These are phyloP conservation scores for Aspergillus heteromorphus DNA, from an alignment of 495 filamentous ascomycete genomes.

Conservation along the genomic window DNA sequence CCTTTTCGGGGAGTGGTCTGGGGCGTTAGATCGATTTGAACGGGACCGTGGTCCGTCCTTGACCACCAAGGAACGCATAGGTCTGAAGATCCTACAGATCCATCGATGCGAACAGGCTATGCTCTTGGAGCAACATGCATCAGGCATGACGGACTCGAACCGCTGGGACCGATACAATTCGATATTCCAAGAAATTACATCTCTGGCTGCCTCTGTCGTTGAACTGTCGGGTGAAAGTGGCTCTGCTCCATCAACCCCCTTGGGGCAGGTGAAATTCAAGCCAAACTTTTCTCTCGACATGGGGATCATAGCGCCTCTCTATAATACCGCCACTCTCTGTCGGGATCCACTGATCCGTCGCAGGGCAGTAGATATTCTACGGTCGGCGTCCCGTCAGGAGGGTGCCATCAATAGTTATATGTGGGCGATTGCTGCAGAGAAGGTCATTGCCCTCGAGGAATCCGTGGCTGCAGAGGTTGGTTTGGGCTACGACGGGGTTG, in stretches of 20 bases:
- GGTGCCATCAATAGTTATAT: conserved; percentile 60
- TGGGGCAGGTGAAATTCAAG: neutral
- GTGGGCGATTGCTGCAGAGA: conserved; percentile 47
- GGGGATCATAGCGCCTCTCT: conserved; percentile 51
- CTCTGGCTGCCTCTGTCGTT: conserved; percentile 17
- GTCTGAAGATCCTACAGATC: conserved; percentile 14
- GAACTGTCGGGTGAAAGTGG: neutral
- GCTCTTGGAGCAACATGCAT: conserved; percentile 2
- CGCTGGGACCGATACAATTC: conserved; percentile 17
- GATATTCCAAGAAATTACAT: conserved; percentile 21
- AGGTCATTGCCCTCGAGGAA: conserved; percentile 55
- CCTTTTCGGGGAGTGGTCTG: conserved; percentile 13
- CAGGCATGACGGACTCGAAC: neutral
- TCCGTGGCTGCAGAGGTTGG: neutral
- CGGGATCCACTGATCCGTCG: conserved; percentile 49
- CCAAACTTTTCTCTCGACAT: conserved; percentile 26
- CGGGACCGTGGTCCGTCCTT: conserved; percentile 4
- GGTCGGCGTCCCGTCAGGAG: conserved; percentile 50
- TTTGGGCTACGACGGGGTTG: neutral
- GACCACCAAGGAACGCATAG: conserved; percentile 12
- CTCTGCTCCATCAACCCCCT: neutral
- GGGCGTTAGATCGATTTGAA: conserved; percentile 14
- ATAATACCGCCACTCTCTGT: conserved; percentile 53
- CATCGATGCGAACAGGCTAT: conserved; percentile 10
- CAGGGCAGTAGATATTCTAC: conserved; percentile 51